Evolutionary conservation across 2,329 filamentous ascomycete species (phyloP), one percentile per base, ranked within the genome.

Genomic region (Trichoderma oligosporum): DNA sequence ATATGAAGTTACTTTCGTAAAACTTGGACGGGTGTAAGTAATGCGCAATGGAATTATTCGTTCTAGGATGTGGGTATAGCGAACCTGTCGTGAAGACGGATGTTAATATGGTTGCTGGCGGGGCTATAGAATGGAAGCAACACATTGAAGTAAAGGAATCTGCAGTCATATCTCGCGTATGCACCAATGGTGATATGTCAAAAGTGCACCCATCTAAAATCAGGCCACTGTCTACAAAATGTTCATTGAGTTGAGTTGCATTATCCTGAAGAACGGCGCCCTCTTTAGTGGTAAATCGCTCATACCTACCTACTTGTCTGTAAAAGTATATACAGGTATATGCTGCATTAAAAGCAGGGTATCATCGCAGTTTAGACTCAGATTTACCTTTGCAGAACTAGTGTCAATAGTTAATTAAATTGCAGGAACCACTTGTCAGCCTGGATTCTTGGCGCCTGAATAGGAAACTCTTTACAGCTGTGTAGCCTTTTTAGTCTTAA

Each of bases 401-500:
- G 16, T 41, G 22, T 41, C 14, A 33, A 16, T 16, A 16, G 22
- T n/a, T 25, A 24, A 16, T 33, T 44, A 18, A 31, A 44, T 33
- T 53, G 14, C 38, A 44, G 38, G 20, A 27, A n/a, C 38, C 24
- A 41, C 49, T 38, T 41, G 49, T 53, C 38, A 53, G 49, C 38
- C 49, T 53, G 18, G 29, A 18, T 2, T 8, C 8, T 27, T 42
- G 33, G 18, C 8, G 25, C 49, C 38, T 12, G 49, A 44, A 44
- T 14, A 35, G 49, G 49, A 35, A 53, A 22, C 20, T 33, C 25
- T 14, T 8, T 25, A 7, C 27, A 42, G 9, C 9, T 7, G 16
- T 25, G 18, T 5, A 44, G 7, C 1, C 9, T 29, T 29, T 29
- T 29, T 29, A 29, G 27, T n/a, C n/a, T n/a, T n/a, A n/a, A 24